Evolutionary conservation across 805 yeast genomes (phyloP).

Genomic region (Saturnispora bothae): DNA sequence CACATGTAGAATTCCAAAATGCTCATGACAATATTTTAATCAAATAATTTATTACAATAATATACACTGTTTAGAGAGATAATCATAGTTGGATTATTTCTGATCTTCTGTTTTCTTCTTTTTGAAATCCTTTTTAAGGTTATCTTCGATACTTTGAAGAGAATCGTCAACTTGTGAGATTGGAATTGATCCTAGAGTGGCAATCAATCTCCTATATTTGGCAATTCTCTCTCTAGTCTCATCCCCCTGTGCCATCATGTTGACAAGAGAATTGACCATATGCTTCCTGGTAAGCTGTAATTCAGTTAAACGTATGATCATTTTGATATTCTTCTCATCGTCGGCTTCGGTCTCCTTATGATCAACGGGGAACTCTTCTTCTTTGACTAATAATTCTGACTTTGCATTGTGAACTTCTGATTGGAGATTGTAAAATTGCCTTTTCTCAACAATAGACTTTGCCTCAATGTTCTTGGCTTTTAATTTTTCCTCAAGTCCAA

Average conservation of each 20-base stretch:
- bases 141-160: conserved; percentile 44
- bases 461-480: conserved; percentile 14
- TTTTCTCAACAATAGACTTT: conserved; percentile 27
- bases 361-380: conserved; percentile 2
- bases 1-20: too few relatives aligned
- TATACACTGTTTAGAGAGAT: too few relatives aligned
- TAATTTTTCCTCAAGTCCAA: conserved; percentile 12
- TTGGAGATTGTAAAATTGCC: conserved; percentile 37
- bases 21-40: too few relatives aligned
- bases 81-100: too few relatives aligned
- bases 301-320: conserved; percentile 35
- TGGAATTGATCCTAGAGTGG: conserved; percentile 58
- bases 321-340: conserved; percentile 5
- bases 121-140: conserved; percentile 12
- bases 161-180: conserved; percentile 58
- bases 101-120: too few relatives aligned
- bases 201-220: conserved; percentile 57
- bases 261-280: conserved; percentile 39
- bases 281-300: conserved; percentile 45
- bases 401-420: conserved; percentile 31
- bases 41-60: not conserved
- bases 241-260: conserved; percentile 29
- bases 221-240: conserved; percentile 44
- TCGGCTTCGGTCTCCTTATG: not conserved
- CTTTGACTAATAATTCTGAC: conserved; percentile 15